phyloP scores from a whole-genome alignment of 495 filamentous ascomycete species.

The Bryoglossum gracile region DNA sequence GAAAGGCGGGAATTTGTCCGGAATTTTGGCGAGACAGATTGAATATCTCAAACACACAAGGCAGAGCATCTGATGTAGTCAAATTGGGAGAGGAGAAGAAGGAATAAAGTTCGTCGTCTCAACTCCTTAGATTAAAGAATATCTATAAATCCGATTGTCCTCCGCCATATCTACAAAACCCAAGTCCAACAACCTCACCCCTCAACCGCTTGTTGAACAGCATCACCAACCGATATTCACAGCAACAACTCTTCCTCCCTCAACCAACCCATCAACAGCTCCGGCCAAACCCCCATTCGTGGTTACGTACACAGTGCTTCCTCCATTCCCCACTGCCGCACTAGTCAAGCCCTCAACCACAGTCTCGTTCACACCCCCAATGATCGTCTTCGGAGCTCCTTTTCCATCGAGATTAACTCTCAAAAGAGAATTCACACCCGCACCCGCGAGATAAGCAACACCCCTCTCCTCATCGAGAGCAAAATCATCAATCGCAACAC shows the following conservation, averaged over 20 bases:
- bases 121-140: too few species aligned
- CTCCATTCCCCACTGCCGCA: neutral
- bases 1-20: too few species aligned
- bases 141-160: too few species aligned
- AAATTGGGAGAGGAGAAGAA: too few species aligned
- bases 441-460: neutral
- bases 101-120: too few species aligned
- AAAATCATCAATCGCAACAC: neutral
- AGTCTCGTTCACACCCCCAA: neutral
- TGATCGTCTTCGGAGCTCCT: neutral
- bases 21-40: too few species aligned
- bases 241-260: neutral
- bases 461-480: neutral
- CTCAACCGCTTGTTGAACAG: too few species aligned
- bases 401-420: neutral
- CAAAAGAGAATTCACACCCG: neutral
- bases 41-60: too few species aligned
- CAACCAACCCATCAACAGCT: neutral
- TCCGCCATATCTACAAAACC: too few species aligned
- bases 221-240: neutral
- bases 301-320: neutral
- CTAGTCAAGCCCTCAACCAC: neutral
- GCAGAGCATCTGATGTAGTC: too few species aligned
- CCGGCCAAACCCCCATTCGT: neutral
- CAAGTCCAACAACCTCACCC: too few species aligned